Base-by-base conservation (phyloP, 805 yeast genomes). In the Sungouiozyma ichnusensis region DNA sequence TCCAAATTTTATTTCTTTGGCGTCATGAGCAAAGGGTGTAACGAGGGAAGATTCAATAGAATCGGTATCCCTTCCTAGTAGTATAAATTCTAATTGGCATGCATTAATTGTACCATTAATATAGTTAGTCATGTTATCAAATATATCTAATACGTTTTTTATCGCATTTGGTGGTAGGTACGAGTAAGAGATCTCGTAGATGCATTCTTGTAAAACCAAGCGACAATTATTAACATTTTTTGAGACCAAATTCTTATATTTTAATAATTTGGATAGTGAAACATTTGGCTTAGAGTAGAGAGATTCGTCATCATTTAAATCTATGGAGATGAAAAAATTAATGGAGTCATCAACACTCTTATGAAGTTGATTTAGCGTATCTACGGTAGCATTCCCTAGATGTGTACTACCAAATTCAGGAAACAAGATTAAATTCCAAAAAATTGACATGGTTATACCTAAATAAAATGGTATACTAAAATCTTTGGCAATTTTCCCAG, bases 361-460 rank as follows among this genome's bases (percentile, higher is more conserved):
- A 16, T 71, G 71, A 2, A 71, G 46, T 40, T 65, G 68, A 44
- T 66, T 63, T 16, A 72, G 39, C 0, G 70, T 57, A 32, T 63
- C 63, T 0, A 68, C 54, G 5, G 70, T 61, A 1, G 72, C 58
- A 29, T 63, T 63, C 20, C 77, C 77, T 11, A 73, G 49, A 47
- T 66, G 70, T 0, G 72, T 64, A 18, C 74, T 65, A 14, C 78
- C 78, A 53, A 71, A 70, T 45, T 73, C 78, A 1, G 78, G 78
- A 47, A 70, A 73, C 11, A 73, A 45, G 1, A 58, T 31, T 34
- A 73, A 38, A 44, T 71, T 72, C 53, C 71, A 64, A 20, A 66
- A 57, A n/a, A 71, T 43, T 0, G 73, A 60, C 44, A 71, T 53
- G 0, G 68, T 73, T 32, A 71, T 67, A 18, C 75, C 76, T 16